Base-by-base conservation (phyloP, 192 early-diverging fungal species). In the Backusella circina region DNA sequence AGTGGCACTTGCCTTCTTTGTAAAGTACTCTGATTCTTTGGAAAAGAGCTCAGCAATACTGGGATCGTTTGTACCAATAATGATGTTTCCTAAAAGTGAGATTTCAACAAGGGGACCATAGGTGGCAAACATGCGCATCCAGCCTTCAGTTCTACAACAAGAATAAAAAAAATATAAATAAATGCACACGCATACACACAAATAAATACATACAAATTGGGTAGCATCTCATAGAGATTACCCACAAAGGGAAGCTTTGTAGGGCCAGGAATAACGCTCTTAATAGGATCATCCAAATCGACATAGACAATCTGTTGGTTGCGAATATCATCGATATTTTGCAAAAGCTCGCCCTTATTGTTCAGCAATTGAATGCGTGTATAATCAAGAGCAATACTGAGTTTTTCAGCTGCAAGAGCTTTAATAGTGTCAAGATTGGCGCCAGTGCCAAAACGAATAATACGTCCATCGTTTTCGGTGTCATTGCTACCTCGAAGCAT, bases 11-110 rank as follows among this genome's bases (percentile, higher is more conserved):
- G 88, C 74, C n/a, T 79, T 77, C 73, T 90, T 89, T 67, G 79
- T 86, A 70, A 88, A 89, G 69, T 77, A 84, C 41, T 87, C 87
- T n/a, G 69, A 54, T 64, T 90, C 89, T n/a, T 84, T 75, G 12
- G 73, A 64, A 65, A 77, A 66, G 6, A 79, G 32, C 38, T 87
- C 82, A 9, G 82, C 85, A 31, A 86, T 70, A 21, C 26, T 75
- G 30, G 85, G 80, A 61, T 88, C 84, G 51, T 75, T 82, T 5
- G 84, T 88, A 50, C n/a, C 68, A 64, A 76, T 23, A 38, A 4
- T 72, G 36, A 28, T 69, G 10, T 13, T 37, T 30, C 79, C 72
- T 44, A 67, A n/a, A 18, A 61, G 39, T 1, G 31, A 80, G 21
- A 80, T 32, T 9, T 75, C 74, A 32, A 89, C 69, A 3, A 86